Evolutionary conservation across 2,329 filamentous ascomycete genomes (phyloP).

Genomic region (Fonsecaea multimorphosa): DNA sequence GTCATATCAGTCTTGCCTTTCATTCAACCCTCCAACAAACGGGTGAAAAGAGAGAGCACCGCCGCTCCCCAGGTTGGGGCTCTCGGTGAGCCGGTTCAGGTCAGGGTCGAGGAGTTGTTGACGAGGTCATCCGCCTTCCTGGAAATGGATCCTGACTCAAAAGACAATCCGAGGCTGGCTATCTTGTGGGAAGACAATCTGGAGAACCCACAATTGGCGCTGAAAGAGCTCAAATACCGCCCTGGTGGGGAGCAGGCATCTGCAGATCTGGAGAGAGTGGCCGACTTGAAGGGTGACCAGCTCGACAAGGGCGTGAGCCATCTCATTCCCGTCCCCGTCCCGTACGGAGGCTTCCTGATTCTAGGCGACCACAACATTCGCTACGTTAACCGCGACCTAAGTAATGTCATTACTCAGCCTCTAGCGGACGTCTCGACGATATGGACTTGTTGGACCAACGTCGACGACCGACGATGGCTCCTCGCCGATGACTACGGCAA

Average conservation of each 20-base stretch:
- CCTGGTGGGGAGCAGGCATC: slow-evolving; percentile 53
- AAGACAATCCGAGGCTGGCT: slow-evolving; percentile 65
- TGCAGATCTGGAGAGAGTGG: slow-evolving; percentile 61
- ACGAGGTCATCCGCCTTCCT: slow-evolving; percentile 71
- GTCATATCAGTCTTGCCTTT: slow-evolving; percentile 70
- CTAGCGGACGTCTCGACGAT: slow-evolving; percentile 74
- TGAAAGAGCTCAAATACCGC: slow-evolving; percentile 62
- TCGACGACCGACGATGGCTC: slow-evolving; percentile 82
- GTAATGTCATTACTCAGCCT: slow-evolving; percentile 67
- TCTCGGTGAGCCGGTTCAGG: slow-evolving; percentile 66
- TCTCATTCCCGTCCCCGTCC: slow-evolving; percentile 65
- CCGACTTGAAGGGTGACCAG: slow-evolving; percentile 57
- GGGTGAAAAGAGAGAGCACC: slow-evolving; percentile 38
- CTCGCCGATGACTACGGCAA: slow-evolving; percentile 89
- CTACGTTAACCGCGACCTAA: slow-evolving; percentile 81
- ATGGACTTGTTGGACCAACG: slow-evolving; percentile 88
- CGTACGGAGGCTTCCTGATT: slow-evolving; percentile 72
- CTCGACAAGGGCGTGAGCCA: slow-evolving; percentile 66
- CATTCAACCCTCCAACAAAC: slow-evolving; percentile 59
- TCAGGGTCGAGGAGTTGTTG: slow-evolving; percentile 70
- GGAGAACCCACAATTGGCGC: slow-evolving; percentile 60
- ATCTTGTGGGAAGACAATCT: slow-evolving; percentile 69
- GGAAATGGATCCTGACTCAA: slow-evolving; percentile 55
- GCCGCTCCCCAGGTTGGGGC: slow-evolving; percentile 48
- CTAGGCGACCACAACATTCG: slow-evolving; percentile 80